Conservation (phyloP, 2,329 filamentous ascomycete genomes). For the Fusarium phyllophilum region DNA sequence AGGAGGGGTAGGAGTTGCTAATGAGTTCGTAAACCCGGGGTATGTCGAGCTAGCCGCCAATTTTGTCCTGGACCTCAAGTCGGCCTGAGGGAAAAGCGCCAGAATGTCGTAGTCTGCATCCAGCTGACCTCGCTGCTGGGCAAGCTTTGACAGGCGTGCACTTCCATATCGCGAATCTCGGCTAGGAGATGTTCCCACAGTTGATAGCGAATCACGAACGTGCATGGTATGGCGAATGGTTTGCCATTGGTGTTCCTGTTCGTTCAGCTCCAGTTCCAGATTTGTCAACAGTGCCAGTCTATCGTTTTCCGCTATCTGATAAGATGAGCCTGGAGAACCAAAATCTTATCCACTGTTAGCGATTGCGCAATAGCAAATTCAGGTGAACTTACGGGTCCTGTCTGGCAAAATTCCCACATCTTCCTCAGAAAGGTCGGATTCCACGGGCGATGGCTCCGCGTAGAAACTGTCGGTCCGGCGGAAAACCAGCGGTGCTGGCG, state of each 20-base stretch:
- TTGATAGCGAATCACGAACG: slow-evolving; percentile 62
- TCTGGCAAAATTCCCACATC: slow-evolving; percentile 52
- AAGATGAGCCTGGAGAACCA: slow-evolving; percentile 22
- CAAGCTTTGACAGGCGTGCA: slow-evolving; percentile 19
- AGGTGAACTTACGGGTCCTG: slow-evolving; percentile 12
- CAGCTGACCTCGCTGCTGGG: slow-evolving; percentile 30
- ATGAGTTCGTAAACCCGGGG: slow-evolving; percentile 25
- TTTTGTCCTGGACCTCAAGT: slow-evolving; percentile 21
- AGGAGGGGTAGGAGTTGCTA: slow-evolving; percentile 57
- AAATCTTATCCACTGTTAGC: slow-evolving; percentile 19
- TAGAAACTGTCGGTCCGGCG: slow-evolving; percentile 56
- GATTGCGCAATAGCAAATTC: neutral
- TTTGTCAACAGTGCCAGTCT: slow-evolving; percentile 64
- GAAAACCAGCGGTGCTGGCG: slow-evolving; percentile 66
- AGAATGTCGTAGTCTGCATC: slow-evolving; percentile 30
- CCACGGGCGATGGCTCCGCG: slow-evolving; percentile 62
- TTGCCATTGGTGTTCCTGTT: slow-evolving; percentile 69
- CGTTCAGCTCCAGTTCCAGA: slow-evolving; percentile 70
- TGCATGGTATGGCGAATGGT: slow-evolving; percentile 62
- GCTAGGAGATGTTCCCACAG: slow-evolving; percentile 49
- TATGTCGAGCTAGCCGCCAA: slow-evolving; percentile 19
- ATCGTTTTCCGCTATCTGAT: slow-evolving; percentile 47
- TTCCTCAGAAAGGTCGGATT: slow-evolving; percentile 53
- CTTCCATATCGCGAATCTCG: slow-evolving; percentile 37
- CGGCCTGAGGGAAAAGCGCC: slow-evolving; percentile 26